phyloP scores from a whole-genome alignment of 345 rosid genomes.

The Eucalyptus urophylla region DNA sequence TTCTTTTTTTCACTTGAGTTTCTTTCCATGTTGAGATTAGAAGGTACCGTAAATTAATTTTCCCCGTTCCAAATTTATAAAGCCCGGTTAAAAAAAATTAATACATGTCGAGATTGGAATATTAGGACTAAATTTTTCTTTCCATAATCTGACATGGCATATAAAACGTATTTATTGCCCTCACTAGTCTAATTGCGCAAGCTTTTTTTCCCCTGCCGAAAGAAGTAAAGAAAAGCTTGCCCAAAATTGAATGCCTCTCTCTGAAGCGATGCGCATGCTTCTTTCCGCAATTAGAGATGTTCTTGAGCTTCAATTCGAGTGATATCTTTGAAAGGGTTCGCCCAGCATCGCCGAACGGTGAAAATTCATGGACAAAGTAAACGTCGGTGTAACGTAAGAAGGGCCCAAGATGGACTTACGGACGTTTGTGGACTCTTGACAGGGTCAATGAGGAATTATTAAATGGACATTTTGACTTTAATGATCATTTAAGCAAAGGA shows the following conservation, averaged over 20 bases:
- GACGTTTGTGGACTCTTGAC: background rate
- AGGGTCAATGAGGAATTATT: background rate
- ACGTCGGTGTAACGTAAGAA: background rate
- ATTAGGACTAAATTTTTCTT: background rate
- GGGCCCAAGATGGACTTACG: background rate
- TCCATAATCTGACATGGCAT: background rate
- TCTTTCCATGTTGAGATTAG: background rate
- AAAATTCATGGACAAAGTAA: background rate
- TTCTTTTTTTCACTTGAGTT: background rate
- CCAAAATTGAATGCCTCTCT: background rate
- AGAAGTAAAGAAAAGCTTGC: background rate
- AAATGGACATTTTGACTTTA: background rate
- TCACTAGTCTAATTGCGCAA: background rate
- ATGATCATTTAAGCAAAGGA: background rate
- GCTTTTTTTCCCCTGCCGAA: background rate
- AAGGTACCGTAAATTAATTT: background rate
- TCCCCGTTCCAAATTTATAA: background rate
- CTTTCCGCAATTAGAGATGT: background rate
- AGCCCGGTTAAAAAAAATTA: background rate
- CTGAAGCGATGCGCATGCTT: background rate
- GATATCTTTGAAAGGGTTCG: background rate
- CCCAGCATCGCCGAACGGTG: fast-evolving
- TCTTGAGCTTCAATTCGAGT: background rate
- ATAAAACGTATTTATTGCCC: background rate
- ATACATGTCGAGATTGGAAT: background rate